Evolutionary conservation across 495 filamentous ascomycete genomes (phyloP), one percentile per base, ranked within the genome.

Genomic region (Penicillium pancosmium): DNA sequence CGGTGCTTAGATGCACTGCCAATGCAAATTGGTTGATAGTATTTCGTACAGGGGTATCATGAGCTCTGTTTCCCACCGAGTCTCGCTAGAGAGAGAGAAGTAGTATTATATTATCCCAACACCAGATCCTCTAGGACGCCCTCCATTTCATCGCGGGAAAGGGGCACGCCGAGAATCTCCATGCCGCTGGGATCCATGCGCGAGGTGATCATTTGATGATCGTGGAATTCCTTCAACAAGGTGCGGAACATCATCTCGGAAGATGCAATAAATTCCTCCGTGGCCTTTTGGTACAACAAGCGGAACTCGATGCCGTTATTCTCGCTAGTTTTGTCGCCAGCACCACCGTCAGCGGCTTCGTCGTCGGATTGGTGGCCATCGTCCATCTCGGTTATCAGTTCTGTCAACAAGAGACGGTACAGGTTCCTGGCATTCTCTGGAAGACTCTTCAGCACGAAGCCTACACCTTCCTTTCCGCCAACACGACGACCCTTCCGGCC

Each of bases 241-340:
- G 91, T 93, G 60, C 94, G 81, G 74, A 98, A 98, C 65, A 88
- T 91, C 85, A 97, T 92, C 80, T 98, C 94, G 57, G 88, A 95
- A 63, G 91, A 93, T 62, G 93, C 97, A 41, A 98, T 92, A 72
- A 98, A 97, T 69, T 97, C 92, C 74, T 96, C 93, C 21, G 92
- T 88, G 16, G 93, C 93, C 72, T 95, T 96, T 68, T 94, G 92
- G 75, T 98, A 98, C 55, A 98, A 76, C 61, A 89, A 83, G 15
- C 90, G 81, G 72, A 97, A 97, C 74, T 98, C 94, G 33, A 98
- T 84, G 1, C 89, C 89, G 16, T 72, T 68, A 52, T 83, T 78
- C 31, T 74, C 68, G 51, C 50, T 55, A 21, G 63, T 25, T 16
- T 61, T 70, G 54, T 60, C 68, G 54, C 59, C 62, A 34, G 54